A percentile compares a stretch with the other conserved stretches of the same genome.
Conservation (phyloP, 2,329 filamentous ascomycete species). For the Sclerotinia glacialis region DNA sequence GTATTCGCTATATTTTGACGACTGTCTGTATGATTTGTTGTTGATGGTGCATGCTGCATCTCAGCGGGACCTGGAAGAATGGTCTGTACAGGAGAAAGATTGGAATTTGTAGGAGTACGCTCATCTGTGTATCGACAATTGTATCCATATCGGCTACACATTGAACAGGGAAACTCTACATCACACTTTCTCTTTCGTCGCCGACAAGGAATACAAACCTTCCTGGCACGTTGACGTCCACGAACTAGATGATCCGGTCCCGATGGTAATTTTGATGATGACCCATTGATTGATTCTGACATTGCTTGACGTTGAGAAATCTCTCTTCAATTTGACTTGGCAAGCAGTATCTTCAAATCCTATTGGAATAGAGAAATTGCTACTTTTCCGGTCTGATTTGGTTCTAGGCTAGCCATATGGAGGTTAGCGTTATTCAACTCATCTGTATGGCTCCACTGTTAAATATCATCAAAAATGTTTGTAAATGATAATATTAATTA, state of each 20-base stretch:
- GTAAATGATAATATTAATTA: not conserved
- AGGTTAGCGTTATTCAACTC: not conserved
- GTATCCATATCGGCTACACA: conserved; percentile 32
- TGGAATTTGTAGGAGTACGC: not conserved
- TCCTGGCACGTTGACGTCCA: conserved; percentile 28
- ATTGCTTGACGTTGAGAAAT: not conserved
- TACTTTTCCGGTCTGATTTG: not conserved
- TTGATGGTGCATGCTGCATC: not conserved
- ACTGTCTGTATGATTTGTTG: not conserved
- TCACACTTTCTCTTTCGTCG: conserved; percentile 35
- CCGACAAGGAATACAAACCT: conserved; percentile 33
- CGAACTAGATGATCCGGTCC: not conserved
- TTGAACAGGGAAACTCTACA: conserved; percentile 30
- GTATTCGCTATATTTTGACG: not conserved
- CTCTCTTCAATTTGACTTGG: not conserved
- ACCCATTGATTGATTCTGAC: conserved; percentile 2
- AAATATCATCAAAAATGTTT: not conserved
- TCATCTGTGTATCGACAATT: conserved; percentile 30
- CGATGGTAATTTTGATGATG: not conserved
- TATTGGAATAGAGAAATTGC: not conserved
- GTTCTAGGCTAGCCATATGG: not conserved
- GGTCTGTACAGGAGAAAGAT: not conserved
- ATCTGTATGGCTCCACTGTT: not conserved
- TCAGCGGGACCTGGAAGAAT: not conserved
- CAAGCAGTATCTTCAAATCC: not conserved